Evolutionary conservation across 1,139 yeast species (phyloP), one percentile per base, ranked within the genome.

Genomic region (Suhomyces bokatorum): DNA sequence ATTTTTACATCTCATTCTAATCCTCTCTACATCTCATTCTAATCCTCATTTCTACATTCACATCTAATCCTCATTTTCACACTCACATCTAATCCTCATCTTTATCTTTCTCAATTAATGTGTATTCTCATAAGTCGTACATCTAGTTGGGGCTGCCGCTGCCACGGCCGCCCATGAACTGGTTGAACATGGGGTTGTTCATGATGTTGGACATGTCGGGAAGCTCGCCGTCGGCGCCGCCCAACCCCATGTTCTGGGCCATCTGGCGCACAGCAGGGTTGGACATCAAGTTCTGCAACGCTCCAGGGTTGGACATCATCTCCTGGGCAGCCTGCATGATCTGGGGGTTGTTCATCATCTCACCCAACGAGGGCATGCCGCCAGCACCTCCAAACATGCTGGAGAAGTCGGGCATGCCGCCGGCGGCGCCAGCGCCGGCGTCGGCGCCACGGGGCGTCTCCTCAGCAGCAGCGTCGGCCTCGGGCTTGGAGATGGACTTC

Each of bases 281-380:
- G 64, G 70, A 81, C 90, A 91, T 83, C 64, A 91, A 70, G 45
- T 83, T 81, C 51, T 72, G 76, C 73, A 91, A 71, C 40, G 96
- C 91, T 36, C 73, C 78, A 28, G 98, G 98, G 64, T 91, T 85
- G 48, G 83, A 81, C 96, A 91, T 90, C 86, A 93, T 80, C 61
- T 82, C 82, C 65, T 89, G 95, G 33, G 98, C 98, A 59, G 95
- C 95, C 69, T 87, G 89, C 88, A 85, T 85, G 49, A 93, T 66
- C 66, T 85, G 90, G 14, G 98, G 98, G 68, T 91, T 89, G 69
- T 80, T 85, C 84, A 93, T 77, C 73, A 91, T 68, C 15, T 82
- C 82, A 12, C 75, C 62, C 39, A 78, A 64, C 42, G 66, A 60
- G 45, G 81, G 81, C 73, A 80, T 73, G 41, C 88, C 87, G 42